Evolutionary conservation across 768 basidiomycete species (phyloP).

Genomic region (Tricholoma hemisulphureum): DNA sequence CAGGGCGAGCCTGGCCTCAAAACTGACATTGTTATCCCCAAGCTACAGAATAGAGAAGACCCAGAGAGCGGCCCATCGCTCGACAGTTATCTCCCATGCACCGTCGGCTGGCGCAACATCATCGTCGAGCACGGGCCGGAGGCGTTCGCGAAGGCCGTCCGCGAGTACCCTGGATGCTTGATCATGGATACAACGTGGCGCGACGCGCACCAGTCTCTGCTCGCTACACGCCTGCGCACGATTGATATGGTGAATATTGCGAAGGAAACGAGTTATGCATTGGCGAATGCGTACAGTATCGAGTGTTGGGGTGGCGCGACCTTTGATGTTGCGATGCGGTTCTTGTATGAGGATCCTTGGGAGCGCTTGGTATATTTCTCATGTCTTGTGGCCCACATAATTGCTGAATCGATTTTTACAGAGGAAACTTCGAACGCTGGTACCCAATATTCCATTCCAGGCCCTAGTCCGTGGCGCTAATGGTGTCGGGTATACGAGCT

Average conservation of each 20-base stretch:
- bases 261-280: conserved; percentile 92
- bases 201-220: conserved; percentile 96
- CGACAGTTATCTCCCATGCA: conserved; percentile 81
- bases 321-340: conserved; percentile 98
- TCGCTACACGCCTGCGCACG: conserved; percentile 94
- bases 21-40: conserved; percentile 81
- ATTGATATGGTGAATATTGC: conserved; percentile 98
- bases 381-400: background rate
- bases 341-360: conserved; percentile 99
- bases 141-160: conserved; percentile 96
- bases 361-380: conserved; percentile 76
- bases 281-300: conserved; percentile 92
- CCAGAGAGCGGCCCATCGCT: conserved; percentile 64
- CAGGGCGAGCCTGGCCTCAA: conserved; percentile 93
- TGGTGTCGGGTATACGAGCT: conserved; percentile 97
- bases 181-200: conserved; percentile 99
- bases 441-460: conserved; percentile 98
- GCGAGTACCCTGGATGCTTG: conserved; percentile 90
- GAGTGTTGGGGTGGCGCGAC: conserved; percentile 99
- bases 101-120: conserved; percentile 95
- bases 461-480: conserved; percentile 98
- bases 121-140: conserved; percentile 97
- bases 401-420: conserved; percentile 25
- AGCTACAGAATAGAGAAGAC: conserved; percentile 74
- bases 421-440: conserved; percentile 90